phyloP scores from a whole-genome alignment of 805 yeast species.

The Suhomyces sp. region DNA sequence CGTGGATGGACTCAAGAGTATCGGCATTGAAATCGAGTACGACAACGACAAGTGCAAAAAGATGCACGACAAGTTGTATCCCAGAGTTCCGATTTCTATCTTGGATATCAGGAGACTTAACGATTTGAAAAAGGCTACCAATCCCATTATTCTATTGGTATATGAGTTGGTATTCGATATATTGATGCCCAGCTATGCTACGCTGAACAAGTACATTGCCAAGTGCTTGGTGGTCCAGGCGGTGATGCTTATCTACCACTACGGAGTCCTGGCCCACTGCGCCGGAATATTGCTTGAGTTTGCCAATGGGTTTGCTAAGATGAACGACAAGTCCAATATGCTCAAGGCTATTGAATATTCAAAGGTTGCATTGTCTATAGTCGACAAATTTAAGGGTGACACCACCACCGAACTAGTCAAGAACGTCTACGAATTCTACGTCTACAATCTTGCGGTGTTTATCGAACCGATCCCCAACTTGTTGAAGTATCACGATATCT shows the following conservation, averaged over 20 bases:
- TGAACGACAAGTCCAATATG: constrained; percentile 26
- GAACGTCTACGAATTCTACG: constrained; percentile 41
- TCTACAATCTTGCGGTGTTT: constrained; percentile 39
- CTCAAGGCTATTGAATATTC: constrained; percentile 41
- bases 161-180: constrained; percentile 43
- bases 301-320: constrained; percentile 31
- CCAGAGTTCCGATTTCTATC: constrained; percentile 37
- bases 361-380: constrained; percentile 36
- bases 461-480: constrained; percentile 39
- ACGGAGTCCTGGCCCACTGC: constrained; percentile 41
- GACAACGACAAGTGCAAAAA: constrained; percentile 23
- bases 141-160: constrained; percentile 26
- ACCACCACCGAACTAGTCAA: constrained; percentile 35
- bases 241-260: constrained; percentile 31
- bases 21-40: constrained; percentile 32
- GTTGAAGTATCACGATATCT: constrained; percentile 23
- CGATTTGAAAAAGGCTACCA: constrained; percentile 18
- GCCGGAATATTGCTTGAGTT: constrained; percentile 39
- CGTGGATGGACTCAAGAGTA: constrained; percentile 28
- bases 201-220: constrained; percentile 24
- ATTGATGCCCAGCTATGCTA: constrained; percentile 30
- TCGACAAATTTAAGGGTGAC: constrained; percentile 27
- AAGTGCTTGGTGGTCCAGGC: constrained; percentile 31
- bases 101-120: constrained; percentile 35
- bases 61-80: constrained; percentile 18